Evolutionary conservation across 768 basidiomycete species (phyloP).

Genomic region (Galerina marginata): DNA sequence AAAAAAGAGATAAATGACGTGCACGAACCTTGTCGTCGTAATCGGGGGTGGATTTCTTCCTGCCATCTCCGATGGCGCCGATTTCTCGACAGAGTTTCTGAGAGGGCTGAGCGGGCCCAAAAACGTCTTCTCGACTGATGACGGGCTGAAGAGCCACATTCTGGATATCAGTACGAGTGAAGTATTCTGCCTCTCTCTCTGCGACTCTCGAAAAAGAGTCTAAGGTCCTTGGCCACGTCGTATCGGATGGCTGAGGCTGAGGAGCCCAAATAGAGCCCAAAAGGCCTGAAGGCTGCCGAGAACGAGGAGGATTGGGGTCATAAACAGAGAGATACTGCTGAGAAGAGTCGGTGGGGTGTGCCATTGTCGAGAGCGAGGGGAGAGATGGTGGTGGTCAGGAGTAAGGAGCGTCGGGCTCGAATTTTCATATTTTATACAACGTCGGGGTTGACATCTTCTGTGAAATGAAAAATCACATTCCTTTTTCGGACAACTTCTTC

Average conservation of each 20-base stretch:
- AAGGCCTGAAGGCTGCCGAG: slow-evolving; percentile 46
- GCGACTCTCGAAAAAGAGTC: slow-evolving; percentile 63
- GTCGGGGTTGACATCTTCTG: slow-evolving; percentile 38
- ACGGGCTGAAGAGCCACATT: slow-evolving; percentile 31
- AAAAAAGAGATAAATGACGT: slow-evolving; percentile 20
- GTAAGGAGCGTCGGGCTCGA: slow-evolving; percentile 39
- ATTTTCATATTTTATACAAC: slow-evolving; percentile 40
- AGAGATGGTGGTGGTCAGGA: slow-evolving; percentile 48
- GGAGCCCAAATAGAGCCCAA: slow-evolving; percentile 83
- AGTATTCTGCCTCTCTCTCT: slow-evolving; percentile 42
- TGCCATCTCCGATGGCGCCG: slow-evolving; percentile 82
- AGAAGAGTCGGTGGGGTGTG: slow-evolving; percentile 37
- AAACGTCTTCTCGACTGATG: slow-evolving; percentile 64
- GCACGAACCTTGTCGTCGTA: slow-evolving; percentile 57
- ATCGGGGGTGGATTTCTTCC: slow-evolving; percentile 64
- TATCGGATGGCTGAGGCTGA: slow-evolving; percentile 70
- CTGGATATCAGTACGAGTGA: slow-evolving; percentile 29
- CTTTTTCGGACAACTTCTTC: slow-evolving; percentile 38
- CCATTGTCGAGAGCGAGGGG: slow-evolving; percentile 30
- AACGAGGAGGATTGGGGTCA: slow-evolving; percentile 47
- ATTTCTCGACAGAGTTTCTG: slow-evolving; percentile 47
- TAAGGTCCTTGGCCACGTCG: slow-evolving; percentile 71
- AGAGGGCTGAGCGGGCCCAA: slow-evolving; percentile 50
- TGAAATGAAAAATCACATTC: slow-evolving; percentile 37
- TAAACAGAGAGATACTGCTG: slow-evolving; percentile 43